Evolutionary conservation across 805 yeast species (phyloP).

Genomic region (Aciculoconidium aculeatum): DNA sequence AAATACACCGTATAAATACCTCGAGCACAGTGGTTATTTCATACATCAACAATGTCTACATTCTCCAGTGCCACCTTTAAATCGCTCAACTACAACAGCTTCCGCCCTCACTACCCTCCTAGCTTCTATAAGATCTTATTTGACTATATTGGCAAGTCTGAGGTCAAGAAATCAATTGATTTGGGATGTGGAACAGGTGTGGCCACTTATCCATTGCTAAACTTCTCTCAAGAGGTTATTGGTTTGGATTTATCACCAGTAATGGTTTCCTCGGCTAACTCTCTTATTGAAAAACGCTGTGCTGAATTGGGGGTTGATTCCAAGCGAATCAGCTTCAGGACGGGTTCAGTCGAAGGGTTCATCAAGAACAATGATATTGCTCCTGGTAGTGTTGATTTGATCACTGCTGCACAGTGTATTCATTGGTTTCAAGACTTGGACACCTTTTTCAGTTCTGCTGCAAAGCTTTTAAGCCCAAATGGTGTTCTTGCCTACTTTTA

Average conservation of each 20-base stretch:
- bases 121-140: slow-evolving; percentile 28
- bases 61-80: slow-evolving; percentile 29
- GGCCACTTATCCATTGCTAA: slow-evolving; percentile 41
- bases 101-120: slow-evolving; percentile 38
- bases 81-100: slow-evolving; percentile 29
- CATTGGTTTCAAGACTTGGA: slow-evolving; percentile 38
- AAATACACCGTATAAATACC: no score
- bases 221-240: slow-evolving; percentile 29
- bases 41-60: slow-evolving; percentile 30
- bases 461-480: slow-evolving; percentile 30
- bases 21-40: no score
- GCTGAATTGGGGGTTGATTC: slow-evolving; percentile 7
- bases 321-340: slow-evolving; percentile 23
- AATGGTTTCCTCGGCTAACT: slow-evolving; percentile 42
- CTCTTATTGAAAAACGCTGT: slow-evolving; percentile 14
- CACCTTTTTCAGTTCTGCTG: slow-evolving; percentile 23
- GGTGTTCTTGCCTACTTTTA: slow-evolving; percentile 41
- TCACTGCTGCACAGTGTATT: slow-evolving; percentile 38
- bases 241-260: slow-evolving; percentile 44
- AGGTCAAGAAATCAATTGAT: slow-evolving; percentile 24
- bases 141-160: slow-evolving; percentile 14
- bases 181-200: slow-evolving; percentile 54
- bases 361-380: slow-evolving; percentile 10
- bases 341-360: slow-evolving; percentile 27
- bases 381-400: slow-evolving; percentile 24